Base-by-base conservation (phyloP, 768 basidiomycete species). In the Lactarius pseudohatsudake region DNA sequence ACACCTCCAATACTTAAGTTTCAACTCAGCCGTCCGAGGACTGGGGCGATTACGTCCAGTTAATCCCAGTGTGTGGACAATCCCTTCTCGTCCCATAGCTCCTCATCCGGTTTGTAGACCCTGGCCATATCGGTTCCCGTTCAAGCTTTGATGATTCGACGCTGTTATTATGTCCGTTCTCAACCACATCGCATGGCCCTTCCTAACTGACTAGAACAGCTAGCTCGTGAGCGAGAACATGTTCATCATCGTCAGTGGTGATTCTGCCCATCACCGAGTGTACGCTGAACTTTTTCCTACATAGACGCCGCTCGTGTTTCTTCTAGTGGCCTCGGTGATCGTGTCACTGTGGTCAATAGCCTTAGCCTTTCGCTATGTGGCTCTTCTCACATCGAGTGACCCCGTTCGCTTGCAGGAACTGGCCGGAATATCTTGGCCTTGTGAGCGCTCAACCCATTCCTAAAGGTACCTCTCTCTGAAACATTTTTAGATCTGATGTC, bases 141-240 rank as follows among this genome's bases (percentile, higher is more conserved):
- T 22, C 56, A 57, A 36, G 56, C 56, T 11, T 34, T 57, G 56
- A 57, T 57, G 16, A 57, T 57, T 34, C 56, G 32, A 36, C 56
- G 56, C 1, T 57, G 56, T 11, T 57, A 57, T 57, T 34, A 57
- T 9, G 56, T 57, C 9, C 30, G 56, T 36, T 20, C 56, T 57
- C 20, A 20, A 32, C 16, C n/a, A 36, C 8, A 56, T 22, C 13
- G 9, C 34, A 10, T 10, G 9, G 4, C n/a, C 3, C 18, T 20
- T 30, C n/a, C 18, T 4, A 32, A 4, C 34, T 57, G 18, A 57
- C 34, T n/a, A 57, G 13, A 36, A 20, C 18, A 34, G n/a, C 32
- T 8, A 57, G 56, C 16, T 57, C 6, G 30, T 34, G 30, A 20
- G 8, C 16, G 1, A 34, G 34, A 57, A 57, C 8, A 4, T 34